These are phyloP conservation scores for Paecilomyces niveus DNA, from an alignment of 2,329 filamentous ascomycete genomes.

Conservation along the genomic window DNA sequence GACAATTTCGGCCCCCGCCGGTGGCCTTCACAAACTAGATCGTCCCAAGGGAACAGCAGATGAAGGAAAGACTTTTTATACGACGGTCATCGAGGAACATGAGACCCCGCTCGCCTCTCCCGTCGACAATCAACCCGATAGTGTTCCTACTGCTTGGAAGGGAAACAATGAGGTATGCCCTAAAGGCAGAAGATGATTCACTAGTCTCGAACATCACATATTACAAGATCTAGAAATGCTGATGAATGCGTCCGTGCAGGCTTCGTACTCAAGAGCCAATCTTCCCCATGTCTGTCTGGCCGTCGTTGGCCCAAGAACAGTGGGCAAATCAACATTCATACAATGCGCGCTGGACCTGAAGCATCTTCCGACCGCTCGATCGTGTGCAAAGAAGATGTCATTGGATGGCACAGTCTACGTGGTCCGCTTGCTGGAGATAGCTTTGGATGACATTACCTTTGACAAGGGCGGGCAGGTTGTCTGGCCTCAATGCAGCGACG, in stretches of 20 bases:
- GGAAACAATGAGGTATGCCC: constrained; percentile 20
- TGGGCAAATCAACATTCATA: constrained; percentile 56
- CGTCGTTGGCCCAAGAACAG: constrained; percentile 47
- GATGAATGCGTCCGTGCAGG: constrained; percentile 3
- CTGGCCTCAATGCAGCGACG: constrained; percentile 52
- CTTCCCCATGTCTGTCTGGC: constrained; percentile 53
- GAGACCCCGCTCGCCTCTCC: constrained; percentile 11
- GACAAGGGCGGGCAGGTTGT: constrained; percentile 39
- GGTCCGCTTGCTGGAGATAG: constrained; percentile 52
- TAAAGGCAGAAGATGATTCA: not conserved
- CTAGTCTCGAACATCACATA: not conserved
- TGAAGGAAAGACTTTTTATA: constrained; percentile 11
- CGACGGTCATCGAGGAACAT: constrained; percentile 24
- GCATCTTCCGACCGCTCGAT: constrained; percentile 30
- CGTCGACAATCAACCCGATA: constrained; percentile 9
- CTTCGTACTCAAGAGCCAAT: constrained; percentile 18
- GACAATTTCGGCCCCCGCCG: constrained; percentile 28
- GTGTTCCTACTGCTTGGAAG: constrained; percentile 5
- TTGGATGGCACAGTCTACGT: constrained; percentile 50
- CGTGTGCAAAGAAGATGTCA: constrained; percentile 48
- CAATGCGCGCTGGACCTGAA: constrained; percentile 50
- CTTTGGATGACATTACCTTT: constrained; percentile 45
- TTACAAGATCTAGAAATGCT: not conserved
- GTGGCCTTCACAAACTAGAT: constrained; percentile 20
- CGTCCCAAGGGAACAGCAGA: constrained; percentile 13